Base-by-base conservation (phyloP, 805 yeast genomes). In the Pichia nakasei region DNA sequence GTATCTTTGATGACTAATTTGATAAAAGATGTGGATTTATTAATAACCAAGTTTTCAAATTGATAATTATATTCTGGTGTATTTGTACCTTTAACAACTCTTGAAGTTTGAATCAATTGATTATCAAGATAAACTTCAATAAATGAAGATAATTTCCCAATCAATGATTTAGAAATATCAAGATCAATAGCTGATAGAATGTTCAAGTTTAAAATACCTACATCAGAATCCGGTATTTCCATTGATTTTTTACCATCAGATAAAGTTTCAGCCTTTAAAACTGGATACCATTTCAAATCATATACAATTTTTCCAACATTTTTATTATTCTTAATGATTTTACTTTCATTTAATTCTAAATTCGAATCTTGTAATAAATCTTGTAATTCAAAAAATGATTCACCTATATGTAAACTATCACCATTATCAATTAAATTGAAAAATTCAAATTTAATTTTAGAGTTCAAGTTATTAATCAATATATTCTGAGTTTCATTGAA, bases 41-140 rank as follows among this genome's bases (percentile, higher is more conserved):
- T 72, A 6, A 79, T 72, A 32, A 85, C 64, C 51, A 85, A 68
- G 5, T 75, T 57, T 61, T 85, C 94, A 44, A 78, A 61, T 24
- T 71, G 59, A 53, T 78, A 78, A 47, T 77, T 79, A 79, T 84
- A 85, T 12, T 79, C 65, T 17, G 95, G 94, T 54, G 80, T 86
- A 54, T 83, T 85, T 9, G 78, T 71, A 55, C 76, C 73, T 54
- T 76, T 79, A 57, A 83, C 67, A 27, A 74, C 72, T 67, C 93
- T 76, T 43, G 78, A 75, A 6, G 64, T 65, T 53, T 73, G 72
- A n/a, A 72, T 68, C 43, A 76, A 62, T 49, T 78, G 72, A 34
- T 72, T 73, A 58, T 82, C 76, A 41, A 82, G 59, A 52, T 64
- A 76, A 19, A 85, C 59, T 54, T 81, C 85, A 15, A 88, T 88